Percentiles rank a stretch among this genome's conserved stretches.
phyloP scores from a whole-genome alignment of 805 yeast species.

The Saturnispora bothae region DNA sequence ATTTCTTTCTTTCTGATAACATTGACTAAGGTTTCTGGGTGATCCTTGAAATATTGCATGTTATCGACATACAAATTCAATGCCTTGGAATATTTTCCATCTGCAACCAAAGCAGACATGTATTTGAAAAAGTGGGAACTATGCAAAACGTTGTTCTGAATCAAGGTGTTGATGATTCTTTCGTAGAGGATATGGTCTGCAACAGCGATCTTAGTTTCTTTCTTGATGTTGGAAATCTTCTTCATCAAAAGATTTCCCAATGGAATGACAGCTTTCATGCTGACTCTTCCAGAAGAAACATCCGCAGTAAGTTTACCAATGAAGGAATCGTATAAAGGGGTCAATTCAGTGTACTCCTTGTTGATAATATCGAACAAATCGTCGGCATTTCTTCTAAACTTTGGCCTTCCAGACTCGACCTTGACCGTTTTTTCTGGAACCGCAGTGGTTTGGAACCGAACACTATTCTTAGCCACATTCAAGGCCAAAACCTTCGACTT shows the following conservation, averaged over 20 bases:
- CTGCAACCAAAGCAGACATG: conserved; percentile 17
- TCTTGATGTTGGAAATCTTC: conserved; percentile 8
- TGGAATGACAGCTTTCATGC: not conserved
- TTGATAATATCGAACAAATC: conserved; percentile 6
- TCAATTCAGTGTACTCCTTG: conserved; percentile 10
- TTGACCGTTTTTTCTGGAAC: not conserved
- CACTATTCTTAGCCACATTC: not conserved
- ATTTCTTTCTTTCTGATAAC: not conserved
- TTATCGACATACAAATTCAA: conserved; percentile 22
- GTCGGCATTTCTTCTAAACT: conserved; percentile 3
- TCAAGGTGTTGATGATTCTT: conserved; percentile 15
- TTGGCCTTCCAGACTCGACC: not conserved
- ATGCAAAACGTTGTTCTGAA: conserved; percentile 16
- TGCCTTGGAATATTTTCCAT: conserved; percentile 19
- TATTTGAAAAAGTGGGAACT: conserved; percentile 21
- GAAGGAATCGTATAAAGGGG: conserved; percentile 11
- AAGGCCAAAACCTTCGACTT: not conserved
- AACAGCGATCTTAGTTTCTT: conserved; percentile 11
- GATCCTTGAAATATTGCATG: conserved; percentile 18
- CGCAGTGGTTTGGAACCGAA: conserved; percentile 2
- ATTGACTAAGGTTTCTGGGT: conserved; percentile 11
- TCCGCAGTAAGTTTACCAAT: conserved; percentile 5
- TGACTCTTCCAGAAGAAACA: conserved; percentile 1
- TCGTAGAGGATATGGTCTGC: conserved; percentile 17
- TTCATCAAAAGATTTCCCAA: conserved; percentile 7